These are phyloP conservation scores for Boletus rufocinnamomeus DNA, from an alignment of 768 basidiomycete genomes.

Conservation along the genomic window DNA sequence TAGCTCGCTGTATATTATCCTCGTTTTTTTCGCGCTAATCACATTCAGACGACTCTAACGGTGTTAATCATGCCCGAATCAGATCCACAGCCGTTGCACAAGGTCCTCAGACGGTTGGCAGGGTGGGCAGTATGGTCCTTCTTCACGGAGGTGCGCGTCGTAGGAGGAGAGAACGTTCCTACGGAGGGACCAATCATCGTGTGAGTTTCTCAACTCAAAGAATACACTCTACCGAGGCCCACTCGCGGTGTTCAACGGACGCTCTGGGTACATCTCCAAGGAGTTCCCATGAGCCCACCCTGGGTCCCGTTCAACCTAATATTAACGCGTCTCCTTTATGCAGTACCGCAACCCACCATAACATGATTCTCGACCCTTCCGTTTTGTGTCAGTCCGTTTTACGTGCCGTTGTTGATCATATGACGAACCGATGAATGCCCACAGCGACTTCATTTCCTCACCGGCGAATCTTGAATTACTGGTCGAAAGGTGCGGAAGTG, in stretches of 20 bases:
- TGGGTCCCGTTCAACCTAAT: conserved; percentile 4
- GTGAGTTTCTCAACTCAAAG: conserved; percentile 48
- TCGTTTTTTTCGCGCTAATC: conserved; percentile 7
- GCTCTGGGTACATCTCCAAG: neutral
- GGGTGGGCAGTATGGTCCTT: conserved; percentile 79
- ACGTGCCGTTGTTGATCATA: conserved; percentile 16
- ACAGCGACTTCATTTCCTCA: conserved; percentile 83
- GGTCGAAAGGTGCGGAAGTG: conserved; percentile 78
- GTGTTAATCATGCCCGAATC: conserved; percentile 30
- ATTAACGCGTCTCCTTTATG: conserved; percentile 17
- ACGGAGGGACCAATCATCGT: conserved; percentile 87
- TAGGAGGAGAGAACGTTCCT: conserved; percentile 89
- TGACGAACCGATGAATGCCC: conserved; percentile 22
- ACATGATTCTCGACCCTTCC: conserved; percentile 92
- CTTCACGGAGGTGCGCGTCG: conserved; percentile 84
- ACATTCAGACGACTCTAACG: conserved; percentile 4
- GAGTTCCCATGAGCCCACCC: neutral
- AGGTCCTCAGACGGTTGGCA: conserved; percentile 69
- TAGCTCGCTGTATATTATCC: conserved; percentile 15
- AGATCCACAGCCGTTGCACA: conserved; percentile 55
- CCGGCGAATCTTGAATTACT: conserved; percentile 79
- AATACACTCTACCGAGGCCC: conserved; percentile 1
- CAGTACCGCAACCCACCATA: conserved; percentile 87
- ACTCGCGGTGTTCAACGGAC: conserved; percentile 6
- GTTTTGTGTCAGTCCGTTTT: conserved; percentile 63